Evolutionary conservation across 2,329 filamentous ascomycete species (phyloP).

Genomic region (Claviceps pusilla): DNA sequence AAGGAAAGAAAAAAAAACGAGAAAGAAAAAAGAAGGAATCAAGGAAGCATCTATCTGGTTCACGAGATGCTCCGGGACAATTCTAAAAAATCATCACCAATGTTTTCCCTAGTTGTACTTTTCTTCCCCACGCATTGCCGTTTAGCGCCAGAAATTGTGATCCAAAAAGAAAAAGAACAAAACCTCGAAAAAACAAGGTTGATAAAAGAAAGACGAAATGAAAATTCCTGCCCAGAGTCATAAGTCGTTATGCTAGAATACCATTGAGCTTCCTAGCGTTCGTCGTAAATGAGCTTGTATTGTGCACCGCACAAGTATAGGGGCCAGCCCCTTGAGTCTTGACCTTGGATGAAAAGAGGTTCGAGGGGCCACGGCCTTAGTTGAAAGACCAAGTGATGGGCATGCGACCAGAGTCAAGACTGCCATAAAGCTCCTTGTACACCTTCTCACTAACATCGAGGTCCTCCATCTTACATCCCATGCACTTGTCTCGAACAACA

Average conservation of each 20-base stretch:
- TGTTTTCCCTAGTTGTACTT: background rate
- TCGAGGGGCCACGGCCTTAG: conserved; percentile 10
- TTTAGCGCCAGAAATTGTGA: background rate
- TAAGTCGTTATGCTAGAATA: conserved; percentile 2
- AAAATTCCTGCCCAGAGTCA: background rate
- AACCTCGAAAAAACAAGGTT: background rate
- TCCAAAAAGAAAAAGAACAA: background rate
- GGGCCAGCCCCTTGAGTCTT: background rate
- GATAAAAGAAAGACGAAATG: background rate
- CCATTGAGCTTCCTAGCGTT: background rate
- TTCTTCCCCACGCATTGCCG: background rate
- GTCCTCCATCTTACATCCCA: conserved; percentile 40
- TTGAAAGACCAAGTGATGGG: conserved; percentile 32
- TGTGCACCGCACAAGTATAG: conserved; percentile 7
- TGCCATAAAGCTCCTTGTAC: conserved; percentile 37
- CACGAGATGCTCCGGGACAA: background rate
- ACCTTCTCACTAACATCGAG: conserved; percentile 47
- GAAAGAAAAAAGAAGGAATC: too few relatives aligned
- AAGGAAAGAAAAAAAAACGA: too few relatives aligned
- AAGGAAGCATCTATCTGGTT: too few relatives aligned
- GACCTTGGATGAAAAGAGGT: background rate
- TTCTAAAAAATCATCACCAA: background rate
- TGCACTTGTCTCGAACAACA: conserved; percentile 60
- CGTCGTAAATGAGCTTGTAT: background rate
- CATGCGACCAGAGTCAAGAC: conserved; percentile 28